Conservation (phyloP, 2,329 filamentous ascomycete genomes). For the Aspergillus fumigatiaffinis region DNA sequence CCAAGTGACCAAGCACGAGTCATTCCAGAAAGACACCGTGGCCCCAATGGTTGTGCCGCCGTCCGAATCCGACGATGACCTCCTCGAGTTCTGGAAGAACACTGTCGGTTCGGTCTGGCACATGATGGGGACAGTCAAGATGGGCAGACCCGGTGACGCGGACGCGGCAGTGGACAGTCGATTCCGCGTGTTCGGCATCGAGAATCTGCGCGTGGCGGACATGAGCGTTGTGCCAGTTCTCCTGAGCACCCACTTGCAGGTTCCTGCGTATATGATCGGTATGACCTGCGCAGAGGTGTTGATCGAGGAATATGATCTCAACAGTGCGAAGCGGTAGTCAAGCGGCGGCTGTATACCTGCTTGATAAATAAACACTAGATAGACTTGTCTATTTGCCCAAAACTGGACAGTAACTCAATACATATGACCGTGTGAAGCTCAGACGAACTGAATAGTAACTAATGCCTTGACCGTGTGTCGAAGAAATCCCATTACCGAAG, state of each 20-base stretch:
- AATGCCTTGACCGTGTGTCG: too few relatives aligned
- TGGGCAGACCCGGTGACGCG: slow-evolving; percentile 46
- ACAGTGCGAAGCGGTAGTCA: background rate
- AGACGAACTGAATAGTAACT: too few relatives aligned
- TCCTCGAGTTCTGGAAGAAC: slow-evolving; percentile 46
- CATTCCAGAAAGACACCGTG: slow-evolving; percentile 45
- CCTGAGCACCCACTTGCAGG: slow-evolving; percentile 50
- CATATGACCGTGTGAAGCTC: too few relatives aligned
- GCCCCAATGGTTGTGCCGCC: slow-evolving; percentile 42
- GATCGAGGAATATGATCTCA: slow-evolving; percentile 42
- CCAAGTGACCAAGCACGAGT: too few relatives aligned
- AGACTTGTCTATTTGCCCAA: too few relatives aligned
- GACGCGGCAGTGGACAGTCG: slow-evolving; percentile 47
- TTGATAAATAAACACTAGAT: background rate
- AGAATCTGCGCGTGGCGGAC: slow-evolving; percentile 40
- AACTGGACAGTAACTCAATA: too few relatives aligned
- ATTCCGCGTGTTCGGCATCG: slow-evolving; percentile 37
- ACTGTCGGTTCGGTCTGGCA: slow-evolving; percentile 50
- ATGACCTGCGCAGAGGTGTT: slow-evolving; percentile 51
- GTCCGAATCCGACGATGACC: slow-evolving; percentile 50
- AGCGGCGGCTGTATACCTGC: background rate
- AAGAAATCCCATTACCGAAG: too few relatives aligned
- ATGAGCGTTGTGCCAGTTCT: slow-evolving; percentile 43
- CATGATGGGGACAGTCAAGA: slow-evolving; percentile 55
- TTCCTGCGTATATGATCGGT: slow-evolving; percentile 53